Evolutionary conservation across 108 stramenopile genomes (phyloP), one percentile per base, ranked within the genome.

Genomic region (Chaetoceros tenuissimus): DNA sequence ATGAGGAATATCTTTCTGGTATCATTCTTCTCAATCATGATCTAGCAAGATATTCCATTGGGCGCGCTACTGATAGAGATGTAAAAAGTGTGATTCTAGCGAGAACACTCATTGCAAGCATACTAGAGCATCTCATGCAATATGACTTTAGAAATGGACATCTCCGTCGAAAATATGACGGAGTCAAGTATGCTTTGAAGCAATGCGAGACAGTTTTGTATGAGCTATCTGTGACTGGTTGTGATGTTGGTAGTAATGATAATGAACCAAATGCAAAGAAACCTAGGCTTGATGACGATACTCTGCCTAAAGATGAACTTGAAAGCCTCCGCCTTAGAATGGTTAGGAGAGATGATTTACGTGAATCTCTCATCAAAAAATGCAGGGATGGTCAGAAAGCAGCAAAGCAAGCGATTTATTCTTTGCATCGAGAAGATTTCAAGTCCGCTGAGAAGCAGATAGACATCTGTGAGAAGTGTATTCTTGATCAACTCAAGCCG

Each of bases 61-160:
- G 80, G 22, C 72, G 92, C 24, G 92, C 87, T 0, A 75, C 79
- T 0, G 78, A 60, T 18, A 57, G 74, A 19, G 81, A 79, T 57
- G 59, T 73, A 0, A 10, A 51, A 8, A 74, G 66, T 40, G 80
- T 94, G 24, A n/a, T 62, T 22, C 48, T 60, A n/a, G 75, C 80
- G 18, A 56, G 79, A 13, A 70, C 79, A 52, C 49, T 81, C 51
- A 78, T 87, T 1, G 24, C 61, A 3, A 61, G 65, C 28, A 59
- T 89, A 2, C 63, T 85, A 49, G 77, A 79, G 24, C 74, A 84
- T 49, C 59, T 94, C 50, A 60, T 93, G 5, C 53, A 75, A 53
- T 88, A 94, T 58, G 92, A 96, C 60, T 95, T 93, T 64, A 82
- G 95, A n/a, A 98, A 98, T 73, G 94, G 95, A 0, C 74, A 79